phyloP scores from a whole-genome alignment of 371 early-diverging fungal species.

The Coemansia sp. region DNA sequence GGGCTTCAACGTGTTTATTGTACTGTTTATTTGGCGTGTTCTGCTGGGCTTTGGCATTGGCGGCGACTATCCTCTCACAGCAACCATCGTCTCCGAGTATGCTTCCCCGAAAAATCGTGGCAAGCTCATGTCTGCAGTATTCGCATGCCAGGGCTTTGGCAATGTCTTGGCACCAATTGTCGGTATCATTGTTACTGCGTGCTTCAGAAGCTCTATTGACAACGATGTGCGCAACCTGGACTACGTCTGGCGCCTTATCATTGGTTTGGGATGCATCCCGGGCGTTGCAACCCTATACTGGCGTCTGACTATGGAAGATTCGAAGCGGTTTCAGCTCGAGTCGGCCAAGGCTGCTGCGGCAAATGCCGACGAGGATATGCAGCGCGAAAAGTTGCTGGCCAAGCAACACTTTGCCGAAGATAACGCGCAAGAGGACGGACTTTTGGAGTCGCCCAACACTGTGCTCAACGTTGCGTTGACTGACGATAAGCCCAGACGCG shows the following conservation, averaged over 20 bases:
- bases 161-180: constrained; percentile 77
- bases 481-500: neutral
- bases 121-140: constrained; percentile 80
- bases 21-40: constrained; percentile 80
- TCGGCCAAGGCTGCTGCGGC: constrained; percentile 61
- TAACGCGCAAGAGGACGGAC: neutral
- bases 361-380: constrained; percentile 38
- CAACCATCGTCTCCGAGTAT: constrained; percentile 87
- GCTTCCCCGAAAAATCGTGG: constrained; percentile 74
- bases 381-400: constrained; percentile 36
- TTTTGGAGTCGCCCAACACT: neutral
- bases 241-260: constrained; percentile 84
- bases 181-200: constrained; percentile 59
- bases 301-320: constrained; percentile 89
- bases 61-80: constrained; percentile 84
- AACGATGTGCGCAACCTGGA: constrained; percentile 69
- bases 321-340: constrained; percentile 82
- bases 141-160: constrained; percentile 91
- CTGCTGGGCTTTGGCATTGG: constrained; percentile 84
- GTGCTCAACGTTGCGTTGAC: neutral
- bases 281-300: constrained; percentile 80
- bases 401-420: constrained; percentile 26
- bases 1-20: constrained; percentile 70
- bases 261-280: constrained; percentile 83
- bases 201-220: constrained; percentile 66